Evolutionary conservation across 345 rosid species (phyloP), one percentile per base, ranked within the genome.

Genomic region (Cochlearia excelsa): DNA sequence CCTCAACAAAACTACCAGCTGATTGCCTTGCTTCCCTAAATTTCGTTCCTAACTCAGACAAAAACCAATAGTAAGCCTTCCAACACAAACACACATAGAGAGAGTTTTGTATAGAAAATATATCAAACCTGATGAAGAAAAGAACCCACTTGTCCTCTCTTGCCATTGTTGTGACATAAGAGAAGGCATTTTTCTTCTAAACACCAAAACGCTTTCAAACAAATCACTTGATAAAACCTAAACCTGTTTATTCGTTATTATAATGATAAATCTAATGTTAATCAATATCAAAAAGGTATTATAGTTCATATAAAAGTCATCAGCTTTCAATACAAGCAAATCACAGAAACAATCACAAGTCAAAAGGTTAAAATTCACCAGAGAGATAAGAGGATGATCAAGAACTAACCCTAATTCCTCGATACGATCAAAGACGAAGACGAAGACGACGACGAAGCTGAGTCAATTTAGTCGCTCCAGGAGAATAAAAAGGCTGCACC

Each of bases 11-110:
- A 49, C 84, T 75, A 59, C 95, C 94, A 6, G 98, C 96, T 4
- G 88, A 72, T 70, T 83, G 85, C 37, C 98, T 65, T 4, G 93
- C 98, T 79, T 86, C 87, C 76, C 78, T 88, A 40, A 92, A 75
- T 80, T 83, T 92, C 59, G 73, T 78, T 57, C 95, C 98, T 92
- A 74, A 66, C 69, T 37, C 55, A 66, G 61, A 49, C 23, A 16
- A 9, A 43, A 57, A 30, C 5, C 1, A 26, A 44, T 52, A 39
- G 7, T 65, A 45, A 57, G 61, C 51, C 42, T 47, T 41, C 6
- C 44, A 28, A 50, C 9, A 59, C 3, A 63, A 11, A 35, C 8
- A 51, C 5, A 33, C 11, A 60, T 1, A 6, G 4, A 48, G 60
- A 30, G 35, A 37, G 8, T 0, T 30, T 35, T 31, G 48, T 26